Evolutionary conservation across 495 filamentous ascomycete genomes (phyloP).

Genomic region (Venustampulla echinocandica): DNA sequence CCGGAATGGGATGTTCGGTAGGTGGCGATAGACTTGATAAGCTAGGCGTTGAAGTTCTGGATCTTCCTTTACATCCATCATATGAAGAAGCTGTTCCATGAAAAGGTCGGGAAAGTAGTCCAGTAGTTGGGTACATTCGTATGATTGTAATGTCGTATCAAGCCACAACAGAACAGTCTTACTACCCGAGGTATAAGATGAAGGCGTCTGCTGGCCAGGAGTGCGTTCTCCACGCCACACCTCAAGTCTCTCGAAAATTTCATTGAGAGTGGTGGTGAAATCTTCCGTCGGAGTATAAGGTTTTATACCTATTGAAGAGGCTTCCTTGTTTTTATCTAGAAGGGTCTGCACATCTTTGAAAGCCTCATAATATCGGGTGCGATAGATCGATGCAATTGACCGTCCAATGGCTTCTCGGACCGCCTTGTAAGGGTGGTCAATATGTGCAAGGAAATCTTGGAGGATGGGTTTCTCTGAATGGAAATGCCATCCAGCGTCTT

Average conservation of each 20-base stretch:
- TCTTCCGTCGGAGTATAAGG: slow-evolving; percentile 73
- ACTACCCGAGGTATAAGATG: slow-evolving; percentile 88
- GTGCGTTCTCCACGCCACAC: slow-evolving; percentile 76
- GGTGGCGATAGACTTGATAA: slow-evolving; percentile 94
- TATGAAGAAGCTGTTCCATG: slow-evolving; percentile 86
- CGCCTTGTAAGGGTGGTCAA: slow-evolving; percentile 96
- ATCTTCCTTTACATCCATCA: slow-evolving; percentile 99
- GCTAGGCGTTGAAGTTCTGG: slow-evolving; percentile 89
- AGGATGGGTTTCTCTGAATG: slow-evolving; percentile 81
- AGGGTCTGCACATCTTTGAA: slow-evolving; percentile 68
- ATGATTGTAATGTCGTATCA: slow-evolving; percentile 79
- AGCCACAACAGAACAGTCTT: slow-evolving; percentile 96
- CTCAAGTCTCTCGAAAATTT: slow-evolving; percentile 75
- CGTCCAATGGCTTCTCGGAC: slow-evolving; percentile 92
- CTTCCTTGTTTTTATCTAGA: slow-evolving; percentile 65
- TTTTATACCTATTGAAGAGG: slow-evolving; percentile 75
- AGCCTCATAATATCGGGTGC: slow-evolving; percentile 87
- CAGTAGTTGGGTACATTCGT: slow-evolving; percentile 86
- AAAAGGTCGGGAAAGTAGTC: slow-evolving; percentile 86
- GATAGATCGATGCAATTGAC: slow-evolving; percentile 76
- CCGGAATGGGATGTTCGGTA: slow-evolving; percentile 92
- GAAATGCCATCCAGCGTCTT: slow-evolving; percentile 93
- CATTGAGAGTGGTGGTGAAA: slow-evolving; percentile 60
- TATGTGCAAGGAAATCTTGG: slow-evolving; percentile 77
- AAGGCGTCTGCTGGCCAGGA: slow-evolving; percentile 86